Evolutionary conservation across 768 basidiomycete genomes (phyloP), one percentile per base, ranked within the genome.

Genomic region (Termitomyces sp.): DNA sequence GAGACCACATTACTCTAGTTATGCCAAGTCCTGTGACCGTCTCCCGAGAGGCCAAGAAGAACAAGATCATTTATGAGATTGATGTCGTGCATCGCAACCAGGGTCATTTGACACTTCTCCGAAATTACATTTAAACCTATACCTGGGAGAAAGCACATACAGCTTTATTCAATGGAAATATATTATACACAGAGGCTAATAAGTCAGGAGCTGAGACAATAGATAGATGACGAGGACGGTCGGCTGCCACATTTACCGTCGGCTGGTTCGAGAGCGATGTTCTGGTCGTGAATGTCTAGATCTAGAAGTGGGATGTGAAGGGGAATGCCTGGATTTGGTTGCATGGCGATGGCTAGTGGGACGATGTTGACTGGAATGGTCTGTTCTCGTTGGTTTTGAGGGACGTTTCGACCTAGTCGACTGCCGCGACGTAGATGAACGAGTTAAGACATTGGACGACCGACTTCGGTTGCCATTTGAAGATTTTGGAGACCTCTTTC

Each of bases 401-500:
- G 63, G 59, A 27, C 50, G 61, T 36, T 55, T 51, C 24, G 56
- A 59, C 20, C 30, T 51, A 12, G 63, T 58, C 15, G 57, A 34
- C 15, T 61, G 58, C 51, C 58, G 62, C 6, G 65, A 50, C 2
- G 57, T 56, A 46, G 61, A 52, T 39, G 63, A 57, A 34, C 61
- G 65, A 54, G 48, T 34, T 8, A 61, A 54, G 31, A 57, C 52
- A 31, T 58, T 60, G 20, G 56, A 22, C 47, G 60, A 45, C 37
- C 59, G 58, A 56, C 50, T 57, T 33, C 46, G 56, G 42, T 50
- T 22, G 15, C 58, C 60, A 33, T 34, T 36, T 44, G 64, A 61
- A 34, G 61, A 51, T 15, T 50, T 58, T 12, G 63, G 36, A 20
- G 58, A 42, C 52, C 63, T 60, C 55, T 66, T 69, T 50, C 60